Evolutionary conservation across 192 early-diverging fungal genomes (phyloP).

Genomic region (Geranomyces michiganensis): DNA sequence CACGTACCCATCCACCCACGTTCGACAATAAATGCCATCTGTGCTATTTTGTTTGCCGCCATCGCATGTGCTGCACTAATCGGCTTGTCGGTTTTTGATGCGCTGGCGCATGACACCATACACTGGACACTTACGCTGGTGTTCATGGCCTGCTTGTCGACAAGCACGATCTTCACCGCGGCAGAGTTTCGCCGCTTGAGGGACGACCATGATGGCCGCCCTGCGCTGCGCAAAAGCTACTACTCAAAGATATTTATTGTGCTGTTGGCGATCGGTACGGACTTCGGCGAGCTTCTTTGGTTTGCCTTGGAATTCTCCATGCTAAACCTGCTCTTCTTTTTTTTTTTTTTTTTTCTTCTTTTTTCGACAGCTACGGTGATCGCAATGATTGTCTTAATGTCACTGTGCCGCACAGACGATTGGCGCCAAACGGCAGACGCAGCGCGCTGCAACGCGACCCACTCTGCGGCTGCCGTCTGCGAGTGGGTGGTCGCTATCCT

Average conservation of each 20-base stretch:
- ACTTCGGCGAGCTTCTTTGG: neutral
- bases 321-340: neutral
- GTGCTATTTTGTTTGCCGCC: conserved; percentile 25
- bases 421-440: neutral
- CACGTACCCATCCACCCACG: conserved; percentile 6
- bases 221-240: conserved; percentile 8
- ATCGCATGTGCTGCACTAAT: conserved; percentile 9
- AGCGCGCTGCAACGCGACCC: conserved; percentile 12
- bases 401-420: neutral
- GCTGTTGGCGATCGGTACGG: conserved; percentile 28
- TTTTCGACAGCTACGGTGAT: conserved; percentile 8
- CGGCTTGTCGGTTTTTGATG: conserved; percentile 21
- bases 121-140: conserved; percentile 31
- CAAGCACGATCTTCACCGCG: conserved; percentile 24
- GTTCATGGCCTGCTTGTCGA: conserved; percentile 20
- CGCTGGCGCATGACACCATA: neutral
- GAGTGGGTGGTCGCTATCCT: conserved; percentile 32
- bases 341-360: neutral
- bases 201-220: neutral
- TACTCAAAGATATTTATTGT: conserved; percentile 14
- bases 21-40: conserved; percentile 17
- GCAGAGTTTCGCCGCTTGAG: conserved; percentile 22
- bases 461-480: conserved; percentile 27
- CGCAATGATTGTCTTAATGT: conserved; percentile 35
- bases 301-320: no score